phyloP scores from a whole-genome alignment of 1,284 basidiomycete species.

The Stygiomarasmius scandens region DNA sequence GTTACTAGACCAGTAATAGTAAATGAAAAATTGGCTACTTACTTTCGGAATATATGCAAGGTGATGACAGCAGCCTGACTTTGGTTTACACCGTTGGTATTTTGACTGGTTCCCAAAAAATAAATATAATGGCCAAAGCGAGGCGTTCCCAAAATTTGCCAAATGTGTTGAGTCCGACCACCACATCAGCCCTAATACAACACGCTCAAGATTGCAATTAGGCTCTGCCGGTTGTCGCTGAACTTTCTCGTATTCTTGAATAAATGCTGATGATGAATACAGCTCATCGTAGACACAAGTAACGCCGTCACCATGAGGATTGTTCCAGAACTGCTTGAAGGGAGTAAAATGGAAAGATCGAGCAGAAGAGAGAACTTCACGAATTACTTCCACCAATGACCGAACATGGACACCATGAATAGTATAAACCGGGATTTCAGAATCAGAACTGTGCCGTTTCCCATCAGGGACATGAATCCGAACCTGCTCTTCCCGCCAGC shows the following conservation, averaged over 20 bases:
- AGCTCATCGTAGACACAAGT: not conserved
- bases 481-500: constrained; percentile 27
- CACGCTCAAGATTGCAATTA: constrained; percentile 24
- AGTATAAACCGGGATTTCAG: not conserved
- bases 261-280: constrained; percentile 5
- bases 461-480: constrained; percentile 26
- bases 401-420: no score
- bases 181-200: constrained; percentile 31
- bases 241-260: constrained; percentile 8
- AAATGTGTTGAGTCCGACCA: constrained; percentile 40
- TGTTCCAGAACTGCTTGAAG: constrained; percentile 26
- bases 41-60: constrained; percentile 12
- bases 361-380: constrained; percentile 17
- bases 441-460: constrained; percentile 7
- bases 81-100: constrained; percentile 25
- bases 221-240: constrained; percentile 14
- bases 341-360: constrained; percentile 25
- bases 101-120: constrained; percentile 33
- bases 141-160: constrained; percentile 32
- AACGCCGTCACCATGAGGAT: no score
- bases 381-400: constrained; percentile 14
- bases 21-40: no score
- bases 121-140: constrained; percentile 35
- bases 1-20: no score
- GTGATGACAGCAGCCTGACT: constrained; percentile 16